phyloP scores from a whole-genome alignment of 1,284 basidiomycete species.

The Ceratobasidium sp. region DNA sequence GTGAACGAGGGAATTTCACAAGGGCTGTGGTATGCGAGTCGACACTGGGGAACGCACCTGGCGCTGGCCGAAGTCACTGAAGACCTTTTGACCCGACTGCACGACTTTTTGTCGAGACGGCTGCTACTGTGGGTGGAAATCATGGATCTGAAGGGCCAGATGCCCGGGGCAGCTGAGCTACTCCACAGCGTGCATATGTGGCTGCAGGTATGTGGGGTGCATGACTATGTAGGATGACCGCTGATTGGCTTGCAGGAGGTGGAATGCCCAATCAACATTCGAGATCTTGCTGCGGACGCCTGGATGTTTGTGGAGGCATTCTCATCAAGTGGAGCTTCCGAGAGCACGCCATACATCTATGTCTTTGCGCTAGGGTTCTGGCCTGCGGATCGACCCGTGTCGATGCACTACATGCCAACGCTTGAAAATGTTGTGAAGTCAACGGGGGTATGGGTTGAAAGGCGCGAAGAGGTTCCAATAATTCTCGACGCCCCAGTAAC shows the following conservation, averaged over 20 bases:
- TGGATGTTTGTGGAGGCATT: constrained; percentile 19
- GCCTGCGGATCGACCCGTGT: not conserved
- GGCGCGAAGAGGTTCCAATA: too few relatives aligned
- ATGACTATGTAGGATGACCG: not conserved
- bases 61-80: not conserved
- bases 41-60: not conserved
- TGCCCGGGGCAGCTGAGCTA: too few relatives aligned
- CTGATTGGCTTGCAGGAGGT: not conserved
- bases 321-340: not conserved
- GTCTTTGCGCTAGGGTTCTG: constrained; percentile 40
- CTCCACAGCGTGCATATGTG: not conserved
- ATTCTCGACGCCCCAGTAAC: too few relatives aligned
- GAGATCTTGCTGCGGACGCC: constrained; percentile 14
- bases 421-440: not conserved
- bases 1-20: not conserved
- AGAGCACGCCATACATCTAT: constrained; percentile 45
- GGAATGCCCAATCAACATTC: not conserved
- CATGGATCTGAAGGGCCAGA: constrained; percentile 18
- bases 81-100: not conserved
- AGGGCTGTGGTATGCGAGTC: constrained; percentile 1
- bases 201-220: not conserved
- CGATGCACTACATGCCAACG: not conserved
- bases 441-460: too few relatives aligned
- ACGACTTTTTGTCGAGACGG: not conserved
- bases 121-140: constrained; percentile 47